Base-by-base conservation (phyloP, 352 stramenopile species). In the Phytopythium vexans region DNA sequence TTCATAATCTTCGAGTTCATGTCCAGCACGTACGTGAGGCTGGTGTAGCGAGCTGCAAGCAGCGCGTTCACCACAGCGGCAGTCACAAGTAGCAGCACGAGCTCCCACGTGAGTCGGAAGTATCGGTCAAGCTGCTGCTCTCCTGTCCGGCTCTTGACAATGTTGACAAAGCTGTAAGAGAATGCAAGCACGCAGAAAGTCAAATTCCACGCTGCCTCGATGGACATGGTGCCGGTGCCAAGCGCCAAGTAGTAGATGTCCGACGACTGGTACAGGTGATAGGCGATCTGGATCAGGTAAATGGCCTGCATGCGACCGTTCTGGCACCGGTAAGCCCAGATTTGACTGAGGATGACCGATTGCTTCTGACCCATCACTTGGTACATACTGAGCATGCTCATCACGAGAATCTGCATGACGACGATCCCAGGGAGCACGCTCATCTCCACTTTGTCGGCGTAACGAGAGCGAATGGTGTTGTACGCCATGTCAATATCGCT, bases 121-220 rank as follows among this genome's bases (percentile, higher is more conserved):
- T 70, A 63, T n/a, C 62, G 62, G 49, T 70, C 62, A 3, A 70
- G 40, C 16, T 70, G 62, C 31, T 70, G 62, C 14, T 70, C 62
- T 8, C 62, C 56, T 4, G 62, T 66, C 4, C 62, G 52, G 6
- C 52, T 56, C 34, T 66, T 66, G 21, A 57, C 39, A 35, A 69
- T 38, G 36, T 69, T 69, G 16, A 66, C 43, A 33, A 60, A 66
- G 27, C 52, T 56, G 39, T 70, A 70, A 1, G 56, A 66, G 43
- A 70, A 70, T 31, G 52, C 40, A 15, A 57, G 21, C 41, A 73
- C 60, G 12, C 64, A 73, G 53, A 70, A 73, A 0, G 64, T 73
- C 33, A 73, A 61, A 53, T 73, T 73, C 62, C 60, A 68, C n/a
- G 64, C 54, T 31, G 62, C 60, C 16, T 69, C 66, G 8, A 74